Evolutionary conservation across 2,329 filamentous ascomycete genomes (phyloP).

Genomic region (Daldinia sp.): DNA sequence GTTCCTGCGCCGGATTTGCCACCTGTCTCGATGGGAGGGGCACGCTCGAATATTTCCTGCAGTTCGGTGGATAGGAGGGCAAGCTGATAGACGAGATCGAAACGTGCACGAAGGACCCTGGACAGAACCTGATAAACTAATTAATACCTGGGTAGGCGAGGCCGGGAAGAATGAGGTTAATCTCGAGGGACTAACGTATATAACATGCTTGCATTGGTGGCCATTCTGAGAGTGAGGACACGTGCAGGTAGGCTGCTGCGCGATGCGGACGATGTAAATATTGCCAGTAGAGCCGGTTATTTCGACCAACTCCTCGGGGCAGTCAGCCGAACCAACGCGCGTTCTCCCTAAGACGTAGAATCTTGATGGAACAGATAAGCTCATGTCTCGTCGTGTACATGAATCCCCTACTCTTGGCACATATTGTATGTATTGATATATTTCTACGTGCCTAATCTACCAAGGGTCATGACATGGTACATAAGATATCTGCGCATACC

Average conservation of each 20-base stretch:
- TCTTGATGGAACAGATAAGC: constrained; percentile 6
- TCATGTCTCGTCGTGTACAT: neutral
- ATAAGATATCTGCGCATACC: constrained; percentile 40
- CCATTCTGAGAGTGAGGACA: constrained; percentile 63
- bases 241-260: constrained; percentile 59
- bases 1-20: constrained; percentile 31
- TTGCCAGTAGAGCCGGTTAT: constrained; percentile 72
- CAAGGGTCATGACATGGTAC: too few relatives aligned
- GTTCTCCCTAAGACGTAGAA: constrained; percentile 58
- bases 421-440: neutral
- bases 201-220: constrained; percentile 71
- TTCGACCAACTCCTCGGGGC: constrained; percentile 62
- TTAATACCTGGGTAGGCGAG: neutral
- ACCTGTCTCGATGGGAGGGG: constrained; percentile 58
- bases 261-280: constrained; percentile 66
- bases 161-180: neutral
- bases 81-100: constrained; percentile 67
- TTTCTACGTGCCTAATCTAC: neutral
- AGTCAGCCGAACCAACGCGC: constrained; percentile 47
- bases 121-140: constrained; percentile 57
- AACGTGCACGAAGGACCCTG: constrained; percentile 65
- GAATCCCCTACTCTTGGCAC: too few relatives aligned
- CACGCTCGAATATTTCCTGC: constrained; percentile 62
- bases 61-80: constrained; percentile 68
- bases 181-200: constrained; percentile 57